Evolutionary conservation across 805 yeast species (phyloP).

Genomic region (Candida saitoana): DNA sequence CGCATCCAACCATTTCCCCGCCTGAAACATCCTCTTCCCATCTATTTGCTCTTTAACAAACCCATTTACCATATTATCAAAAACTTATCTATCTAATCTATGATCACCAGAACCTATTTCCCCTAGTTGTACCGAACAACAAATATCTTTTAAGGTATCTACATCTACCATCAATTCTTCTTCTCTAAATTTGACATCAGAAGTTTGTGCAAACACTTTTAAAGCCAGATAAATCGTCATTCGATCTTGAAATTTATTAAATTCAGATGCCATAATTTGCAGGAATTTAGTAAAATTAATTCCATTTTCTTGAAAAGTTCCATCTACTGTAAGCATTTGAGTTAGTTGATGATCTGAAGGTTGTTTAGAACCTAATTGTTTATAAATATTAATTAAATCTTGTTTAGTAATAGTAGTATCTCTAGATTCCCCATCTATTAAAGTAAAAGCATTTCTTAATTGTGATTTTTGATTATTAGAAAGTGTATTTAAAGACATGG

Average conservation of each 20-base stretch:
- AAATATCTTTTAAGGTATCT: conserved; percentile 45
- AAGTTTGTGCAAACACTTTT: conserved; percentile 41
- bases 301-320: conserved; percentile 21
- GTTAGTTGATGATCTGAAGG: conserved; percentile 42
- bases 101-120: conserved; percentile 46
- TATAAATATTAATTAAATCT: conserved; percentile 54
- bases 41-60: conserved; percentile 56
- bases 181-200: conserved; percentile 10
- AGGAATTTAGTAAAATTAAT: conserved; percentile 65
- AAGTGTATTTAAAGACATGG: conserved; percentile 41
- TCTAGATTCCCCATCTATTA: conserved; percentile 73
- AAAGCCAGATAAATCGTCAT: conserved; percentile 56
- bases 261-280: conserved; percentile 54
- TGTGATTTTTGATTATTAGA: conserved; percentile 61
- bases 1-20: conserved; percentile 58
- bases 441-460: conserved; percentile 68
- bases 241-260: conserved; percentile 49
- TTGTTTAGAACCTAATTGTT: conserved; percentile 47
- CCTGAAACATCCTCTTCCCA: conserved; percentile 57
- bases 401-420: conserved; percentile 58
- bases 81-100: conserved; percentile 38
- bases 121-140: conserved; percentile 43
- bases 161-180: conserved; percentile 44
- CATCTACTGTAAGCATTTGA: conserved; percentile 43
- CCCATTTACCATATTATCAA: conserved; percentile 49